Base-by-base conservation (phyloP, 208 protist species). In the Crithidia sp. region DNA sequence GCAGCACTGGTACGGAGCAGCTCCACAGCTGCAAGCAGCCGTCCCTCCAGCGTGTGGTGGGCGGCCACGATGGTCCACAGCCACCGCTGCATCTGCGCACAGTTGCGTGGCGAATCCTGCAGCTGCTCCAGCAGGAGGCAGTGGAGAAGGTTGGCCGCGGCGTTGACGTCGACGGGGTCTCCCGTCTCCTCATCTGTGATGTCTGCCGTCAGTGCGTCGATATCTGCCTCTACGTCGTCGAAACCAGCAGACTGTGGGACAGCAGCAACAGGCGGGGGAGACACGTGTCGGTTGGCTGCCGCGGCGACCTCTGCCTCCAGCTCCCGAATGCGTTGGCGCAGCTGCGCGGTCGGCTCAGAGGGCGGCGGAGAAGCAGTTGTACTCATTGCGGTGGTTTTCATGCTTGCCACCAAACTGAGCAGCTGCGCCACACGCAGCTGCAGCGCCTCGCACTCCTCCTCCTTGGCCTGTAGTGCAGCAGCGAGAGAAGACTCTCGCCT, bases 41-140 rank as follows among this genome's bases (percentile, higher is more conserved):
- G 85, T 8, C 76, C 85, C 66, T 94, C 83, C 37, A 94, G 37
- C 13, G 86, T 85, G 72, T 91, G 81, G 63, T 88, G 89, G 14
- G 89, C 89, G 7, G 82, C 81, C 3, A 94, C 73, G 60, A 91
- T 82, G 3, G 67, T 75, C 90, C 90, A 95, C 59, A 95, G 78
- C 83, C 79, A 91, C 62, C 63, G 81, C 84, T 91, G 87, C 57
- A 81, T 85, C 68, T 91, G 85, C 14, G 64, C 64, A 13, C 81
- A 78, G 16, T 72, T 70, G 40, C 36, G 39, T 13, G 87, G 82
- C 5, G 72, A 56, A 41, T 84, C 63, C 7, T 75, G 81, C 36
- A 94, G 58, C 17, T 82, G 75, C 70, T 89, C 83, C n/a, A 90
- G 65, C 67, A 95, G 54, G 16, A 86, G 62, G 44, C 83, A 86